Percentiles rank a stretch among this genome's conserved stretches.
phyloP scores from a whole-genome alignment of 108 stramenopile species.

The Aurantiochytrium sp. region DNA sequence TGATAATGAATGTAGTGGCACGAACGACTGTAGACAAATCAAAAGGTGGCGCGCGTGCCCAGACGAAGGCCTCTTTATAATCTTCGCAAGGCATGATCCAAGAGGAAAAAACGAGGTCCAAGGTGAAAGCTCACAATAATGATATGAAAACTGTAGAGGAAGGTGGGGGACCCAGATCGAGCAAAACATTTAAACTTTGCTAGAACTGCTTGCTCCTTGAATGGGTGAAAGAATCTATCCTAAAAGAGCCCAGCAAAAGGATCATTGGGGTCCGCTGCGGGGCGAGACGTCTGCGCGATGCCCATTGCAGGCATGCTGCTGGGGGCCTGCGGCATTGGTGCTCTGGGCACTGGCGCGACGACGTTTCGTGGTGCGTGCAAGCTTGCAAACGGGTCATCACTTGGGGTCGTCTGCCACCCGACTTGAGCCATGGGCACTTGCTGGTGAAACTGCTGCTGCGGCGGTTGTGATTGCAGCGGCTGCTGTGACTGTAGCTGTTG shows the following conservation, averaged over 20 bases:
- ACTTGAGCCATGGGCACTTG: background rate
- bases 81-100: too few species aligned
- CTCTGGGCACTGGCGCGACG: background rate
- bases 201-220: too few species aligned
- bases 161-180: too few species aligned
- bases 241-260: background rate
- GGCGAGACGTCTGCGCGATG: background rate
- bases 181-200: too few species aligned
- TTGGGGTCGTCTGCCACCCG: background rate
- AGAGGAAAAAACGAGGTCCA: too few species aligned
- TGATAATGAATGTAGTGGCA: too few species aligned
- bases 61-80: too few species aligned
- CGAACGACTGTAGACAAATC: too few species aligned
- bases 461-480: background rate
- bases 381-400: background rate
- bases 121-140: too few species aligned
- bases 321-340: background rate
- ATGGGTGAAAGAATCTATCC: too few species aligned
- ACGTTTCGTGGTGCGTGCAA: background rate
- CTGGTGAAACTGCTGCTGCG: constrained; percentile 1
- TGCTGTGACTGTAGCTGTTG: constrained; percentile 3
- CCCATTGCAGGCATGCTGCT: background rate
- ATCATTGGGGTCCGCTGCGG: background rate
- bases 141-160: too few species aligned
- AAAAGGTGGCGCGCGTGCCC: too few species aligned